Percentiles rank a stretch among this genome's conserved stretches.
Evolutionary conservation across 768 basidiomycete genomes (phyloP).

Genomic region (Boletus pseudo-olivaceus): DNA sequence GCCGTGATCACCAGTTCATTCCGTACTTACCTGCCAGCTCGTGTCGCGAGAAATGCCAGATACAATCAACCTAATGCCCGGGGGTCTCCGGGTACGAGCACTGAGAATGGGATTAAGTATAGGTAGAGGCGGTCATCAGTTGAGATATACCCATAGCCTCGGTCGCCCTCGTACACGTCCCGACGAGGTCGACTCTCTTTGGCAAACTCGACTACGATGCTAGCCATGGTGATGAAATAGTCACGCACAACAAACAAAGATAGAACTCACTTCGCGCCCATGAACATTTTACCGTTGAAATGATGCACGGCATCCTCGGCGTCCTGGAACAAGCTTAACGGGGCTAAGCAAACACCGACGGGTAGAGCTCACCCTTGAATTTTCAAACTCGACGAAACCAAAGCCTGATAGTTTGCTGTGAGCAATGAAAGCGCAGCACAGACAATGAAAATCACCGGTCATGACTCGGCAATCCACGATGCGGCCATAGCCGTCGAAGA

Average conservation of each 20-base stretch:
- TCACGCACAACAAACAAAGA: not conserved
- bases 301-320: constrained; percentile 90
- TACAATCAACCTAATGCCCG: constrained; percentile 81
- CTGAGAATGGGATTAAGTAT: constrained; percentile 34
- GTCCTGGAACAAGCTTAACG: constrained; percentile 52
- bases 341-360: not conserved
- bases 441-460: constrained; percentile 63
- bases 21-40: constrained; percentile 92
- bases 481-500: constrained; percentile 87
- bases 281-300: constrained; percentile 85
- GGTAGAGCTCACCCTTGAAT: constrained; percentile 49
- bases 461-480: constrained; percentile 92
- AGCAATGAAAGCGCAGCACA: not conserved
- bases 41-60: constrained; percentile 90
- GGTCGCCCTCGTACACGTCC: constrained; percentile 61
- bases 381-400: constrained; percentile 97
- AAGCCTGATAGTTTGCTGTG: constrained; percentile 56
- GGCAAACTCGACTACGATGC: constrained; percentile 94
- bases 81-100: constrained; percentile 69
- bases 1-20: not conserved
- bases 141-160: constrained; percentile 51
- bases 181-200: constrained; percentile 88
- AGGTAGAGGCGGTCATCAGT: not conserved
- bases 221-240: constrained; percentile 28
- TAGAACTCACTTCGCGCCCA: constrained; percentile 63